Evolutionary conservation across 2,329 filamentous ascomycete genomes (phyloP), one percentile per base, ranked within the genome.

Genomic region (Colletotrichum sp.): DNA sequence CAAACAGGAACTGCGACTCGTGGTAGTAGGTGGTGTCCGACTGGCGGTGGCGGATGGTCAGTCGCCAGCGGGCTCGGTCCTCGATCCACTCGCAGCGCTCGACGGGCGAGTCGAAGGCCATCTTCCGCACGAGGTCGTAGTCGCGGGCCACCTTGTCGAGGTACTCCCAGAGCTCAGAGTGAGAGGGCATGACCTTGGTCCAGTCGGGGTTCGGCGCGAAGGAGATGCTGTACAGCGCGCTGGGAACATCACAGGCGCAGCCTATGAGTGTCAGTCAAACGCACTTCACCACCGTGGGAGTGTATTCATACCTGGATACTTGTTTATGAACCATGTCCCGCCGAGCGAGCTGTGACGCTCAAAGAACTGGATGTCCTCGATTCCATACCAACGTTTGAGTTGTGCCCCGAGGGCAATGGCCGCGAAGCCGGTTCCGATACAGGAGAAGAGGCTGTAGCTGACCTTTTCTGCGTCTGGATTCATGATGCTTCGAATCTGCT

Each of bases 151-250:
- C 84, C 0, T 80, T 76, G 74, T 89, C 83, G 83, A 92, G 88
- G 78, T 94, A 94, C 2, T 85, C 82, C 66, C 86, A 84, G 32
- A 94, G 90, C 79, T 94, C 92, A 3, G 82, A 78, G 5, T 88
- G 88, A 61, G 88, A 86, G 2, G 92, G 89, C 79, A 92, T 89
- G 66, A 91, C 86, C 65, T 90, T 87, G 0, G 86, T 88, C 92
- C 92, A 94, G 75, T 90, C 84, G 0, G 89, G 89, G 76, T 93
- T 93, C 1, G 90, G 89, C n/a, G 87, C 86, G 80, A 92, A 94
- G 2, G 89, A 90, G 69, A 88, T 90, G 79, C 92, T 91, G 80
- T 94, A 94, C n/a, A 91, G 87, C 71, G 90, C 87, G 5, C 88
- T 87, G 4, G 91, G 91, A 2, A 93, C 87, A 63, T 92, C 90